Percentiles rank a stretch among this genome's conserved stretches.
These are phyloP conservation scores for Cystobasidium pallidum DNA, from an alignment of 1,284 basidiomycete genomes.

Conservation along the genomic window DNA sequence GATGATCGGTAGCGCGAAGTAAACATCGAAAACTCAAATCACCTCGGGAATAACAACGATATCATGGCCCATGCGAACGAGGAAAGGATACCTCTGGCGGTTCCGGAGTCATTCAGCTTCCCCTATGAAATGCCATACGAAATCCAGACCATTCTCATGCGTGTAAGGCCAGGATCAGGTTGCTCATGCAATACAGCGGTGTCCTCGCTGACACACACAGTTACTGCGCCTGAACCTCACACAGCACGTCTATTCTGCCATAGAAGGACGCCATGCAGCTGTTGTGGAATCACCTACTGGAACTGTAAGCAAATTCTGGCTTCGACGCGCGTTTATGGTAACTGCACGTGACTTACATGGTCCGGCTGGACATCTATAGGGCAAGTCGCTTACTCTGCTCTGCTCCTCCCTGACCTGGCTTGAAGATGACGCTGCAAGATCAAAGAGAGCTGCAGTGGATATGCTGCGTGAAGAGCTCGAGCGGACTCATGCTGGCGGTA, in stretches of 20 bases:
- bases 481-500: conserved; percentile 32
- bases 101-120: conserved; percentile 36
- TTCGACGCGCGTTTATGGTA: background rate
- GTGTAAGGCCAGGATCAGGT: conserved; percentile 6
- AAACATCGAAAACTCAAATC: background rate
- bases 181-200: background rate
- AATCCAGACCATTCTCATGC: conserved; percentile 44
- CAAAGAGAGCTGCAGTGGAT: conserved; percentile 43
- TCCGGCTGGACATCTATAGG: conserved; percentile 45
- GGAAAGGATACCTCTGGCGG: conserved; percentile 15
- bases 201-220: background rate
- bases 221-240: background rate
- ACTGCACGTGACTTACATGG: background rate
- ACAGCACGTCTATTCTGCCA: conserved; percentile 42
- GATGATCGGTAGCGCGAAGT: conserved; percentile 1
- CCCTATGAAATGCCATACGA: conserved; percentile 41
- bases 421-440: conserved; percentile 51
- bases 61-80: conserved; percentile 9
- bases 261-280: conserved; percentile 53
- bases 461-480: conserved; percentile 44
- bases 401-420: conserved; percentile 58
- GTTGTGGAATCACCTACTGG: conserved; percentile 64
- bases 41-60: background rate
- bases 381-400: conserved; percentile 59
- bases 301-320: conserved; percentile 55